phyloP scores from a whole-genome alignment of 768 basidiomycete species.

The Boletus edulis region DNA sequence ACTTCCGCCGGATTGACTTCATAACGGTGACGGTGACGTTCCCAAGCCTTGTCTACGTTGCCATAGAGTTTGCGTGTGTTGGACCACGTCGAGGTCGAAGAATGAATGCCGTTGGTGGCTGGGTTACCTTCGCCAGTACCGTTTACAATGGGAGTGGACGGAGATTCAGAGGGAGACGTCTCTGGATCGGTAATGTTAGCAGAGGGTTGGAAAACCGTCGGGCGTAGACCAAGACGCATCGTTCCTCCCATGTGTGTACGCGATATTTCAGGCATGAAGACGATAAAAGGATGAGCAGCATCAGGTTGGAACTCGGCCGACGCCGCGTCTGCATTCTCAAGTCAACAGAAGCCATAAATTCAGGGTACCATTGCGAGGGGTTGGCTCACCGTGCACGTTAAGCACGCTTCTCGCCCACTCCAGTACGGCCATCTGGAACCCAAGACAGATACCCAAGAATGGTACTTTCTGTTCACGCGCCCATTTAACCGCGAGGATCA shows the following conservation, averaged over 20 bases:
- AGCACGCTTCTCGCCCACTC: slow-evolving; percentile 92
- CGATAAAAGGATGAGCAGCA: slow-evolving; percentile 68
- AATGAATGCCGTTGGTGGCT: slow-evolving; percentile 6
- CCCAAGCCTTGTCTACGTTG: slow-evolving; percentile 81
- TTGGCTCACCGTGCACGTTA: slow-evolving; percentile 55
- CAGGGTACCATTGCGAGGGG: neutral
- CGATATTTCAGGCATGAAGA: slow-evolving; percentile 99
- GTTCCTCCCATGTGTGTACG: slow-evolving; percentile 98
- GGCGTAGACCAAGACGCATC: slow-evolving; percentile 99
- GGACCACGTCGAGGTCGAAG: slow-evolving; percentile 63
- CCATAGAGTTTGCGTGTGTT: slow-evolving; percentile 80
- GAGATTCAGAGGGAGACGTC: slow-evolving; percentile 10
- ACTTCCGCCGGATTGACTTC: slow-evolving; percentile 94
- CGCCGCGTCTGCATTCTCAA: slow-evolving; percentile 60
- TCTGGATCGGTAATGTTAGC: slow-evolving; percentile 15
- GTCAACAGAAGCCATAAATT: slow-evolving; percentile 8
- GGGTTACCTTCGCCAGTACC: neutral
- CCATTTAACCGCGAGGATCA: slow-evolving; percentile 98
- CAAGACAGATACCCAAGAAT: slow-evolving; percentile 95
- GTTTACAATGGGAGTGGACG: slow-evolving; percentile 2
- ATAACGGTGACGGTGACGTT: slow-evolving; percentile 93
- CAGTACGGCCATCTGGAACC: slow-evolving; percentile 95
- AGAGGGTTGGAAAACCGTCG: slow-evolving; percentile 78
- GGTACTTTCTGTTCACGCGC: slow-evolving; percentile 93
- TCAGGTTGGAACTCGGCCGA: slow-evolving; percentile 77